Evolutionary conservation across 192 early-diverging fungal species (phyloP).

Genomic region (Coemansia sp.): DNA sequence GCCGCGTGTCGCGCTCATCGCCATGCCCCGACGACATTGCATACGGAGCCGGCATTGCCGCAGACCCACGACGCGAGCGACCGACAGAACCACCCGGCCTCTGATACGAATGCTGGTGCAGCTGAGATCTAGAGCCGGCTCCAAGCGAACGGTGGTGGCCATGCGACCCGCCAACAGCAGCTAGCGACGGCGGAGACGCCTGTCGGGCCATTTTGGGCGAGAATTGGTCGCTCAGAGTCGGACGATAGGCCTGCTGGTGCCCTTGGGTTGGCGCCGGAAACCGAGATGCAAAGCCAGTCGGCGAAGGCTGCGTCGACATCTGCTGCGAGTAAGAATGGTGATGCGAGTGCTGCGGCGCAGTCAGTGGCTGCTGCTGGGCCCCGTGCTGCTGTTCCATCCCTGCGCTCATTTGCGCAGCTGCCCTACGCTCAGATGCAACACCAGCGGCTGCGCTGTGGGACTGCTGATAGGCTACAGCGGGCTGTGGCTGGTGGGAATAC

Average conservation of each 20-base stretch:
- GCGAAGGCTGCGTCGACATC: neutral
- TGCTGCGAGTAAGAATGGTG: neutral
- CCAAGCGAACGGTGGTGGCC: slow-evolving; percentile 6
- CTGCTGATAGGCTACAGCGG: slow-evolving; percentile 10
- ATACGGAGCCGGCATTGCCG: neutral
- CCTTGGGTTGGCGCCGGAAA: neutral
- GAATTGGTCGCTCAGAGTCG: neutral
- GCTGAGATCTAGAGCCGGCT: neutral
- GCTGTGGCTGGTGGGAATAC: slow-evolving; percentile 6
- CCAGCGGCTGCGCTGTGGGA: neutral
- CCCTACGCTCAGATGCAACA: slow-evolving; percentile 2
- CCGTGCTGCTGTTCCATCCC: slow-evolving; percentile 1
- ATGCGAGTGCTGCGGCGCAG: neutral
- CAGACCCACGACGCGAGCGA: slow-evolving; percentile 2
- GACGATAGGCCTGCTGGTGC: slow-evolving; percentile 12
- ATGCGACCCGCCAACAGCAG: neutral
- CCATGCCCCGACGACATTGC: neutral
- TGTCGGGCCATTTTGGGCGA: slow-evolving; percentile 5
- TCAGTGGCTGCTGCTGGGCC: neutral
- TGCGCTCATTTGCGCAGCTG: neutral
- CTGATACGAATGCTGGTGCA: neutral
- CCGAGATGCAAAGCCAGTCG: neutral
- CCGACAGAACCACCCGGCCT: neutral
- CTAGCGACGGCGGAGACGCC: neutral
- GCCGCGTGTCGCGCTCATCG: neutral